These are phyloP conservation scores for Ciborinia camelliae DNA, from an alignment of 2,329 filamentous ascomycete species.

Conservation along the genomic window DNA sequence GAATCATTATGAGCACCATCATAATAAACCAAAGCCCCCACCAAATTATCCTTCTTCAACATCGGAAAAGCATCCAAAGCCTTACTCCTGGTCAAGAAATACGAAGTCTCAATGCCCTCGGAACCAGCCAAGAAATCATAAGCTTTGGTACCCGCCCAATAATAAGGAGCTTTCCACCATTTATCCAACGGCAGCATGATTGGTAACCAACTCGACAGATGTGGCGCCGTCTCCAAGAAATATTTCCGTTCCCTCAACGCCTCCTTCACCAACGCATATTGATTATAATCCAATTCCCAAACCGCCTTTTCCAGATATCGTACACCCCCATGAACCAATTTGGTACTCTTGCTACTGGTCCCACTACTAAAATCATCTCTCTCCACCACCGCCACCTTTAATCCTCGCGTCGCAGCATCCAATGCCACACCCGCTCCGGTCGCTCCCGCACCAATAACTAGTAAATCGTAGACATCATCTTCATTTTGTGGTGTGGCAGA, in stretches of 20 bases:
- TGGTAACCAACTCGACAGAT: conserved; percentile 69
- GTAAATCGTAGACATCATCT: conserved; percentile 59
- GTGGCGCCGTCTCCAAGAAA: conserved; percentile 71
- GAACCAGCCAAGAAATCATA: conserved; percentile 84
- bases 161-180: conserved; percentile 76
- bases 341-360: conserved; percentile 73
- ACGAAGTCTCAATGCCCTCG: conserved; percentile 84
- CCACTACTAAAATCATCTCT: conserved; percentile 71
- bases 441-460: conserved; percentile 68
- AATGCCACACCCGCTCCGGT: conserved; percentile 69
- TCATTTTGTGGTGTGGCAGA: conserved; percentile 36
- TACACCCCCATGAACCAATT: conserved; percentile 74
- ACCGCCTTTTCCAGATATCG: conserved; percentile 73
- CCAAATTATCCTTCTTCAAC: conserved; percentile 74
- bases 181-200: conserved; percentile 73
- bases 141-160: conserved; percentile 73
- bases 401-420: conserved; percentile 66
- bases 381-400: conserved; percentile 70
- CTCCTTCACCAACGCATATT: conserved; percentile 68
- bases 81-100: conserved; percentile 83
- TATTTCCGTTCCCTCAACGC: conserved; percentile 72
- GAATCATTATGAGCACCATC: conserved; percentile 92
- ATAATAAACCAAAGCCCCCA: conserved; percentile 85
- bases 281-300: conserved; percentile 71
- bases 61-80: conserved; percentile 85